A percentile compares a stretch with the other conserved stretches of the same genome.
Conservation (phyloP, 331 rosid genomes). For the Acacia concinna region DNA sequence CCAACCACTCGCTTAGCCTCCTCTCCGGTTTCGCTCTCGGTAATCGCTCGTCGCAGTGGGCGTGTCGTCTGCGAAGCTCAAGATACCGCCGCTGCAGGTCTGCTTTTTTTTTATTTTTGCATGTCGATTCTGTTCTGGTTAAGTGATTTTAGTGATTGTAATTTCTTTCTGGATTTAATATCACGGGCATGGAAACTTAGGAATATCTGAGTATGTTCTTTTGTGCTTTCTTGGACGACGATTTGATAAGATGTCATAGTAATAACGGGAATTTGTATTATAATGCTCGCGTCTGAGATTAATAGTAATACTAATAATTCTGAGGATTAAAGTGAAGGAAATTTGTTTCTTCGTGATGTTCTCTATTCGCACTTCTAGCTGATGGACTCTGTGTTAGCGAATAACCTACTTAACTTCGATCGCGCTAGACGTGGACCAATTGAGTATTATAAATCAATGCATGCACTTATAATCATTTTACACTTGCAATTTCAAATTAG, state of each 20-base stretch:
- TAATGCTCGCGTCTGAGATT: neutral
- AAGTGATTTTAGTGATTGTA: neutral
- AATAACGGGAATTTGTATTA: neutral
- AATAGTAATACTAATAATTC: neutral
- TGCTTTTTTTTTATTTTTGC: neutral
- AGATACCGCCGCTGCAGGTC: constrained; percentile 65
- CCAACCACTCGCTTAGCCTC: constrained; percentile 31
- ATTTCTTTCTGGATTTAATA: neutral
- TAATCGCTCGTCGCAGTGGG: constrained; percentile 35
- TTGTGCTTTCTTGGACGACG: too few relatives aligned
- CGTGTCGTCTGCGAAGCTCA: constrained; percentile 66
- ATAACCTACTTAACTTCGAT: neutral
- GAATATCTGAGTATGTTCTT: too few relatives aligned
- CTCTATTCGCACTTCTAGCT: neutral
- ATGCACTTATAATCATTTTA: neutral
- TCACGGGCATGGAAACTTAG: too few relatives aligned
- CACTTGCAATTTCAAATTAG: neutral
- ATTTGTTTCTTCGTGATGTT: neutral
- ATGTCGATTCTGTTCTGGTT: neutral
- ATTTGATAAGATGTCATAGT: neutral
- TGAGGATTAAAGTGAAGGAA: neutral
- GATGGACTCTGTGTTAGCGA: neutral
- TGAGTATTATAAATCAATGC: neutral
- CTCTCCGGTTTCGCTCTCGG: constrained; percentile 23
- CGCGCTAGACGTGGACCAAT: neutral